These are phyloP conservation scores for Paracoccidioides lutzii DNA, from an alignment of 2,329 filamentous ascomycete species.

Conservation along the genomic window DNA sequence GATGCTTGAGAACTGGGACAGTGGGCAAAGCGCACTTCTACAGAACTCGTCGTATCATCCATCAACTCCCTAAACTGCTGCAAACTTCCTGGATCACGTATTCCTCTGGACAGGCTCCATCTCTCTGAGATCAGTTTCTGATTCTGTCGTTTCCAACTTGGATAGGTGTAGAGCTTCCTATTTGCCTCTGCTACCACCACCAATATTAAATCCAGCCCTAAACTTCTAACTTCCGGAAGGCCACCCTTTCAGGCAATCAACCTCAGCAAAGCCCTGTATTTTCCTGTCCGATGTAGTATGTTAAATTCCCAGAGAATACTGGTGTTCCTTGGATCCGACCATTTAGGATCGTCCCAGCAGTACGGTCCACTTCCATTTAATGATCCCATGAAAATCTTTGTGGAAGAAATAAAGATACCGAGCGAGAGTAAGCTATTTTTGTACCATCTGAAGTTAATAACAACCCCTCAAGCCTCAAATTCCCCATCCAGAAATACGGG, in stretches of 20 bases:
- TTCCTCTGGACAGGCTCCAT: neutral
- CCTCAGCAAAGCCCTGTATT: neutral
- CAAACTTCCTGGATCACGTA: neutral
- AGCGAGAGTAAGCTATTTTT: neutral
- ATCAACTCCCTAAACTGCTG: neutral
- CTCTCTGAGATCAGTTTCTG: neutral
- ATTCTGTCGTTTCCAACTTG: neutral
- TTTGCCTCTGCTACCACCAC: neutral
- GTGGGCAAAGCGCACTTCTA: conserved; percentile 3
- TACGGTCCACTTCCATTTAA: neutral
- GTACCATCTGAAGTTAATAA: neutral
- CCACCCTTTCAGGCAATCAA: neutral
- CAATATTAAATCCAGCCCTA: neutral
- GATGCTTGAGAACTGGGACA: neutral
- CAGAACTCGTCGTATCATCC: neutral
- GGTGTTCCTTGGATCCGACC: neutral
- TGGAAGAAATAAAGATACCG: too few species aligned
- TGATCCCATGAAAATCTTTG: neutral
- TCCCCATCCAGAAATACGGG: too few species aligned
- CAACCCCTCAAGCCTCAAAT: neutral
- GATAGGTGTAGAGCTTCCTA: neutral
- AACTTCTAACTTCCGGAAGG: neutral
- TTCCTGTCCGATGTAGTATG: neutral
- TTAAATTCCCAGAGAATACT: neutral
- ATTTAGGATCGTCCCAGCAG: neutral